Conservation (phyloP, 768 basidiomycete species). For the Pseudohyphozyma bogoriensis region DNA sequence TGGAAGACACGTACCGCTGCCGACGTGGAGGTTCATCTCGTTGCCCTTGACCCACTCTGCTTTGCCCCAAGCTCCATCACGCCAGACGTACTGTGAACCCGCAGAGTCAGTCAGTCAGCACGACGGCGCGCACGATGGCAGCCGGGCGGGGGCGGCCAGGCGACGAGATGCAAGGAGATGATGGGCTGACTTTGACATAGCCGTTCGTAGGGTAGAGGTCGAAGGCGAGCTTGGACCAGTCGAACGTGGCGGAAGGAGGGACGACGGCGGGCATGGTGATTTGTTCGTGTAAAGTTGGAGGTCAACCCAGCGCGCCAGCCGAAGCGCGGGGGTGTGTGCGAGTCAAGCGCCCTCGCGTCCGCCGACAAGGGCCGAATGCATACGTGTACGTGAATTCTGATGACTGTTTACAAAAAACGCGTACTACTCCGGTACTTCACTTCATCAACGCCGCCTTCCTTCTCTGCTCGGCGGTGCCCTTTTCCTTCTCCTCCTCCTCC, state of each 20-base stretch:
- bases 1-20: slow-evolving; percentile 9
- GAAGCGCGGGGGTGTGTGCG: too few relatives aligned
- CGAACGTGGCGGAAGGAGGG: slow-evolving; percentile 38
- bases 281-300: not conserved
- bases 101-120: not conserved
- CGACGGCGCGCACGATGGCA: not conserved
- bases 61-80: slow-evolving; percentile 23
- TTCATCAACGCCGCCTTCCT: too few relatives aligned
- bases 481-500: too few relatives aligned
- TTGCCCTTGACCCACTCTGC: slow-evolving; percentile 26
- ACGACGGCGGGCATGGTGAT: slow-evolving; percentile 36
- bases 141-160: too few relatives aligned
- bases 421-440: too few relatives aligned
- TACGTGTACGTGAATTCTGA: too few relatives aligned
- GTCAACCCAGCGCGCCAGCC: too few relatives aligned
- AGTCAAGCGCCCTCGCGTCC: too few relatives aligned
- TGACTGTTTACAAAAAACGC: too few relatives aligned
- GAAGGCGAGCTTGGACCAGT: slow-evolving; percentile 28
- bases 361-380: too few relatives aligned
- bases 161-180: too few relatives aligned
- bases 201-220: slow-evolving; percentile 24
- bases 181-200: slow-evolving; percentile 14
- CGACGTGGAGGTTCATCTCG: slow-evolving; percentile 28
- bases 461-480: too few relatives aligned
- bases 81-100: slow-evolving; percentile 5